A percentile compares a stretch with the other conserved stretches of the same genome.
These are phyloP conservation scores for Vanrija pseudolonga DNA, from an alignment of 1,284 basidiomycete species.

Conservation along the genomic window DNA sequence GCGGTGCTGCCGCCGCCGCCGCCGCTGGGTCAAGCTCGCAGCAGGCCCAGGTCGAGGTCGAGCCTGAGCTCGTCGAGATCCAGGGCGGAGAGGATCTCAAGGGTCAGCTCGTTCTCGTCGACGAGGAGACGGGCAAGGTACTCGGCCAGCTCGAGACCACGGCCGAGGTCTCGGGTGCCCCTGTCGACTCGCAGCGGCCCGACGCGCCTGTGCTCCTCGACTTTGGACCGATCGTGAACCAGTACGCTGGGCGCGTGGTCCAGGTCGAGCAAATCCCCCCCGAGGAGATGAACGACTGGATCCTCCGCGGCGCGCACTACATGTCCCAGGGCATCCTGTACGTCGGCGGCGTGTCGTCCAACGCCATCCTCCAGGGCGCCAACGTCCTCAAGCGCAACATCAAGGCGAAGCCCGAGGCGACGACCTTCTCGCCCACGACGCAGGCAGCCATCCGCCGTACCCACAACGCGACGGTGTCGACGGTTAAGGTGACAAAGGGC, in stretches of 20 bases:
- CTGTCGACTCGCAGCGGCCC: slow-evolving; percentile 52
- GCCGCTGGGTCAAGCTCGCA: background rate
- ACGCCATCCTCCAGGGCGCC: slow-evolving; percentile 62
- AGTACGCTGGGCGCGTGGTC: slow-evolving; percentile 49
- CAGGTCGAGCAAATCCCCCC: slow-evolving; percentile 58
- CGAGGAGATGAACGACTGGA: slow-evolving; percentile 62
- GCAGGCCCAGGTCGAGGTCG: no score
- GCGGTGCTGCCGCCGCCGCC: background rate
- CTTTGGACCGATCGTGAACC: slow-evolving; percentile 55
- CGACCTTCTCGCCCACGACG: slow-evolving; percentile 62
- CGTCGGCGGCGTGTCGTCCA: slow-evolving; percentile 62
- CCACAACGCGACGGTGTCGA: slow-evolving; percentile 63
- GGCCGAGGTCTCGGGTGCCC: slow-evolving; percentile 57
- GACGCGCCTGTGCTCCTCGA: slow-evolving; percentile 68
- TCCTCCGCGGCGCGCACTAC: slow-evolving; percentile 62
- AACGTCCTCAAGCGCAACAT: slow-evolving; percentile 62
- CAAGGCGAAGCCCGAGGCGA: slow-evolving; percentile 54
- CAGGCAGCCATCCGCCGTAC: slow-evolving; percentile 59
- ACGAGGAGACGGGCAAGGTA: slow-evolving; percentile 69
- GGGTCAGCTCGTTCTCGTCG: slow-evolving; percentile 67
- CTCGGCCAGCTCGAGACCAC: slow-evolving; percentile 66
- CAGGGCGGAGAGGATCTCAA: slow-evolving; percentile 54
- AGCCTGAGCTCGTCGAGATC: background rate
- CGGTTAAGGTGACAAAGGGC: slow-evolving; percentile 62
- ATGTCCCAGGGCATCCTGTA: slow-evolving; percentile 56